These are phyloP conservation scores for Massariosphaeria phaeospora DNA, from an alignment of 495 filamentous ascomycete species.

Conservation along the genomic window DNA sequence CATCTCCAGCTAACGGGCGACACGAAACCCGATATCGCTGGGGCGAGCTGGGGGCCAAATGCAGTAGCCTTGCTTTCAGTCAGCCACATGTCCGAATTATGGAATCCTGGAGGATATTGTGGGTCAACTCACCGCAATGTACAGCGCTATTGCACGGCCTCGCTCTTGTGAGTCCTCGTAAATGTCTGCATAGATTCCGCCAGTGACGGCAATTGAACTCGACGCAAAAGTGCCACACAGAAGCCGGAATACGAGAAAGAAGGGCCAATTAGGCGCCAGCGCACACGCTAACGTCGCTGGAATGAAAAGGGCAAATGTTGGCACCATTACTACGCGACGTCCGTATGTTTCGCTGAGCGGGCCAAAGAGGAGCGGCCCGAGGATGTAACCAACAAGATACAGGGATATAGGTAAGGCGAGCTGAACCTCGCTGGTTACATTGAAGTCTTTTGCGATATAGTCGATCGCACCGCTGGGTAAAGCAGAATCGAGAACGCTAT, in stretches of 20 bases:
- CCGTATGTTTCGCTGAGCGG: neutral
- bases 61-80: too few species aligned
- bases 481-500: too few species aligned
- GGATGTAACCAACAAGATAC: neutral
- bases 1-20: neutral
- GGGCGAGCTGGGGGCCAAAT: neutral
- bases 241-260: neutral
- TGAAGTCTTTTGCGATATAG: neutral
- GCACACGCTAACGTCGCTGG: neutral
- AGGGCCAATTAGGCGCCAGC: neutral
- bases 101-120: too few species aligned
- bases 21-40: neutral
- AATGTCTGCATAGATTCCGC: neutral
- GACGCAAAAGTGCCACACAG: neutral
- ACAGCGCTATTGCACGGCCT: neutral
- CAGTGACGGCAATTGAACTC: neutral
- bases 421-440: neutral
- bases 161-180: neutral
- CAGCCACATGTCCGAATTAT: too few species aligned
- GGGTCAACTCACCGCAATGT: too few species aligned
- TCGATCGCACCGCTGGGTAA: neutral
- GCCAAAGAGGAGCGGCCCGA: neutral
- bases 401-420: neutral
- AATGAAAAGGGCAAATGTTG: neutral
- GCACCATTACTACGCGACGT: neutral